Percentiles rank a stretch among this genome's conserved stretches.
phyloP scores from a whole-genome alignment of 495 filamentous ascomycete genomes.

The Trichoderma gamsii region DNA sequence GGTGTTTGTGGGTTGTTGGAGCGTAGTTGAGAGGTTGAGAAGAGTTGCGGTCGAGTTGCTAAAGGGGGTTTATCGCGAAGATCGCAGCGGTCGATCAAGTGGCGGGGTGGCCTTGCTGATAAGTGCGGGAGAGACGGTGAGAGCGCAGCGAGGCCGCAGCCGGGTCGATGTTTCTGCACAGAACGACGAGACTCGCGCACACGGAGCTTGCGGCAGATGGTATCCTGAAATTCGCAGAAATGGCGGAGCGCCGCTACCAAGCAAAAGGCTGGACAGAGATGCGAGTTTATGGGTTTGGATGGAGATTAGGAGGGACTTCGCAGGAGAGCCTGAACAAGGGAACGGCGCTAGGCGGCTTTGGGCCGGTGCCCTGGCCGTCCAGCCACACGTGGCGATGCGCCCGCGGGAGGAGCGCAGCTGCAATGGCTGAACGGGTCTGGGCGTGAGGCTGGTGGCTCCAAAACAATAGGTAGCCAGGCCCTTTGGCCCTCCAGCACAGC shows the following conservation, averaged over 20 bases:
- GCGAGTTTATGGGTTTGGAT: constrained; percentile 9
- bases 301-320: constrained; percentile 2
- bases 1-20: neutral
- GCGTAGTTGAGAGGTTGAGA: neutral
- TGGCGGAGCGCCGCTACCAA: constrained; percentile 3
- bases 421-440: neutral
- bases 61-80: constrained; percentile 10
- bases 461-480: neutral
- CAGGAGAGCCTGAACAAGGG: neutral
- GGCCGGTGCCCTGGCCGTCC: neutral
- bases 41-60: neutral
- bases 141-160: neutral
- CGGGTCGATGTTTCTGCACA: neutral
- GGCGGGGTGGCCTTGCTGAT: constrained; percentile 8
- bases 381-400: constrained; percentile 10
- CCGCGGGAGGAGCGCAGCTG: neutral
- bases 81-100: neutral
- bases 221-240: neutral
- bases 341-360: neutral
- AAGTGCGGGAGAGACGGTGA: constrained; percentile 9
- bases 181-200: neutral
- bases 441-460: neutral
- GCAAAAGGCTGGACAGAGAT: neutral
- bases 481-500: neutral
- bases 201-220: neutral